These are phyloP conservation scores for Psilocybe mexicana DNA, from an alignment of 1,284 basidiomycete genomes.

Conservation along the genomic window DNA sequence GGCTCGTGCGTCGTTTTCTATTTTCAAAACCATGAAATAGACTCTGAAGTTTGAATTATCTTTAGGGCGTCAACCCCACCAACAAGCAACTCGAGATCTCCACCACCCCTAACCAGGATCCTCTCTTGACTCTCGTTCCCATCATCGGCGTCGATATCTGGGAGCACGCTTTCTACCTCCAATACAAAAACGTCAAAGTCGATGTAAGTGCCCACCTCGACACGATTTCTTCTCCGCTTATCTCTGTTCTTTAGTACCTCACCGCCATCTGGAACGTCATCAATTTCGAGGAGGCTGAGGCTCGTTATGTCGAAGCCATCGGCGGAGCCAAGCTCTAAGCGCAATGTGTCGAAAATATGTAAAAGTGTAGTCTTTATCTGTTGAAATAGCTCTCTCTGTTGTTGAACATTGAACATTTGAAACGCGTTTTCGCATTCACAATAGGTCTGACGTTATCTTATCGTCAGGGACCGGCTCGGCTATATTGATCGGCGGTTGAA, in stretches of 20 bases:
- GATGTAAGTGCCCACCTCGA: constrained; percentile 59
- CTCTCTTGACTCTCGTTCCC: constrained; percentile 72
- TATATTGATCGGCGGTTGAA: too few relatives aligned
- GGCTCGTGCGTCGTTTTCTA: constrained; percentile 64
- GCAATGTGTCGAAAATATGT: too few relatives aligned
- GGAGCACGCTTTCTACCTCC: constrained; percentile 90
- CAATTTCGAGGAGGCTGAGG: constrained; percentile 81
- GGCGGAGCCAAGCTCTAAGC: constrained; percentile 27
- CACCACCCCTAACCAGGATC: constrained; percentile 91
- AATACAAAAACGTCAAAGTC: constrained; percentile 89
- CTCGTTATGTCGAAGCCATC: constrained; percentile 56
- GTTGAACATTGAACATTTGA: too few relatives aligned
- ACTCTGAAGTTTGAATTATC: constrained; percentile 1
- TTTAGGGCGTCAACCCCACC: constrained; percentile 62
- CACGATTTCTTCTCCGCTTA: constrained; percentile 26
- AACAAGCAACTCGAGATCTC: constrained; percentile 71
- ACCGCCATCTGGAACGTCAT: constrained; percentile 83
- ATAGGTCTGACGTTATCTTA: too few relatives aligned
- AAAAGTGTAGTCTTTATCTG: too few relatives aligned
- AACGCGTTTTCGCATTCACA: too few relatives aligned
- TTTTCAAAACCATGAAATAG: not conserved
- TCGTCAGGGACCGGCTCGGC: too few relatives aligned
- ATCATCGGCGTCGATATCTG: constrained; percentile 94
- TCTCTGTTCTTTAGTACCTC: constrained; percentile 55
- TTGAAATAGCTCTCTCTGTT: too few relatives aligned